Percentiles rank a stretch among this genome's conserved stretches.
phyloP scores from a whole-genome alignment of 108 stramenopile species.

The Cyclotella atomus region DNA sequence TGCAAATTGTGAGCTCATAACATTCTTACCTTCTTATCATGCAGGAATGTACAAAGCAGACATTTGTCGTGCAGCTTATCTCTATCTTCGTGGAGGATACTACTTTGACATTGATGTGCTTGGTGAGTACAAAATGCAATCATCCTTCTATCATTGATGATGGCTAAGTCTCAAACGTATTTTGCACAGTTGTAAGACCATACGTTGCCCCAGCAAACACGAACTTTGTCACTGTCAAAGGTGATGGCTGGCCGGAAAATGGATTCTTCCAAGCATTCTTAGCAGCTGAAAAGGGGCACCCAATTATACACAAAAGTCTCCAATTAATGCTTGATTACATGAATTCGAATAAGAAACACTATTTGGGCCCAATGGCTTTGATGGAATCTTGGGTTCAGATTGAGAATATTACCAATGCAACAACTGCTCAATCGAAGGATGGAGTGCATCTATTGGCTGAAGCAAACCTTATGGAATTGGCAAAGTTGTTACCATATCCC shows the following conservation, averaged over 20 bases:
- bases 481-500: not conserved
- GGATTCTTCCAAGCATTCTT: constrained; percentile 36
- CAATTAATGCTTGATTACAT: constrained; percentile 3
- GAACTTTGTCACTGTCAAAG: constrained; percentile 21
- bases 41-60: constrained; percentile 37
- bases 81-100: constrained; percentile 29
- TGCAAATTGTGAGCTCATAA: not conserved
- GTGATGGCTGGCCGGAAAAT: not conserved
- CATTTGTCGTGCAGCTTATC: constrained; percentile 30
- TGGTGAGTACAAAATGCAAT: not conserved
- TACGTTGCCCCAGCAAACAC: constrained; percentile 5
- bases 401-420: constrained; percentile 12
- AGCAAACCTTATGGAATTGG: not conserved
- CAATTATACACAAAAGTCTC: constrained; percentile 17
- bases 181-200: constrained; percentile 21
- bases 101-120: constrained; percentile 45
- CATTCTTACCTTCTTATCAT: not conserved
- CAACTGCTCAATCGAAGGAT: not conserved
- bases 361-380: constrained; percentile 16
- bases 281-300: constrained; percentile 7
- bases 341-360: not conserved
- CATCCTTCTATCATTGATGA: not conserved
- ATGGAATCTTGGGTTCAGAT: constrained; percentile 20
- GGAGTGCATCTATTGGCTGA: not conserved
- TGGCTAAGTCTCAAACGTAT: not conserved